Evolutionary conservation across 75 land plant species (phyloP).

Genomic region (Pseudotsuga menziesii): DNA sequence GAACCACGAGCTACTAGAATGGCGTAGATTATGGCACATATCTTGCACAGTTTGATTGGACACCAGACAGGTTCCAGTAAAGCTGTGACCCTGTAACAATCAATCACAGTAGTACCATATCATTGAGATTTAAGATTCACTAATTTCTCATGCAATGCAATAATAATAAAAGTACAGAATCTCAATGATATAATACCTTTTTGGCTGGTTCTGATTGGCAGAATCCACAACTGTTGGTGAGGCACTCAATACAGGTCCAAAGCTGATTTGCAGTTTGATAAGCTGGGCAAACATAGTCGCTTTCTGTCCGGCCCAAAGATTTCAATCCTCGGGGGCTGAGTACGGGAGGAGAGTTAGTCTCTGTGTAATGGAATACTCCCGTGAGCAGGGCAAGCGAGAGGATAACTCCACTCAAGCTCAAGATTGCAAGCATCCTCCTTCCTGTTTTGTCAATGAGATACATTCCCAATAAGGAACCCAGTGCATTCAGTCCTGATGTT

Average conservation of each 20-base stretch:
- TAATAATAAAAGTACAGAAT: neutral
- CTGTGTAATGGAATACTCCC: slow-evolving; percentile 45
- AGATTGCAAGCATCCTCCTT: slow-evolving; percentile 54
- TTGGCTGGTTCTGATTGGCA: too few species aligned
- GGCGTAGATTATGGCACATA: too few species aligned
- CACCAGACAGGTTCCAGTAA: slow-evolving; percentile 60
- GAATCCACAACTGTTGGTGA: neutral
- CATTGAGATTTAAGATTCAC: neutral
- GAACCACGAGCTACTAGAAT: too few species aligned
- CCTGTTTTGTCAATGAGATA: slow-evolving; percentile 68
- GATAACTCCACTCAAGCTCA: slow-evolving; percentile 62
- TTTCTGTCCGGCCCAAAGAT: neutral
- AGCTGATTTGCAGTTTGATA: too few species aligned
- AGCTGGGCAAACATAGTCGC: too few species aligned
- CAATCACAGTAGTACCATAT: too few species aligned
- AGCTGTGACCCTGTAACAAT: slow-evolving; percentile 39
- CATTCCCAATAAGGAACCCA: slow-evolving; percentile 75
- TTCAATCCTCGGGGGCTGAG: neutral
- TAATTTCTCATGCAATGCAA: neutral
- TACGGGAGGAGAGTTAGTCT: slow-evolving; percentile 38
- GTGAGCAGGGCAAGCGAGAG: slow-evolving; percentile 38
- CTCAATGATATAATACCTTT: neutral
- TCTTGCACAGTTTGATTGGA: slow-evolving; percentile 10
- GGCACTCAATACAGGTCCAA: too few species aligned
- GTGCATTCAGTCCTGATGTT: slow-evolving; percentile 83